A percentile compares a stretch with the other conserved stretches of the same genome.
Conservation (phyloP, 2,329 filamentous ascomycete genomes). For the Dothiorella sarmentorum region DNA sequence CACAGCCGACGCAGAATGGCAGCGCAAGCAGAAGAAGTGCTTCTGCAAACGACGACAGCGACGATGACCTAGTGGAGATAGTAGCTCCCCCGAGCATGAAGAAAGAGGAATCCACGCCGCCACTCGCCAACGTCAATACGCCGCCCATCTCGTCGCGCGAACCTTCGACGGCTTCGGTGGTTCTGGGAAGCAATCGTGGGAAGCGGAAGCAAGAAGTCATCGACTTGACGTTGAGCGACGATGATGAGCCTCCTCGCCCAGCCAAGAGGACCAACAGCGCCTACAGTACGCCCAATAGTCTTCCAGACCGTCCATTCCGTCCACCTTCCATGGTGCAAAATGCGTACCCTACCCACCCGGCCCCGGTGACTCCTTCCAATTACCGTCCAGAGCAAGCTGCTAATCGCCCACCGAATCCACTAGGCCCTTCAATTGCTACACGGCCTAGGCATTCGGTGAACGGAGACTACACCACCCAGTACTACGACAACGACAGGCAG, state of each 20-base stretch:
- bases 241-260: slow-evolving; percentile 34
- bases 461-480: slow-evolving; percentile 6
- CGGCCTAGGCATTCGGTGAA: slow-evolving; percentile 16
- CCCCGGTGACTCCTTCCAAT: slow-evolving; percentile 11
- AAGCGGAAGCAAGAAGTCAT: slow-evolving; percentile 48
- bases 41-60: slow-evolving; percentile 40
- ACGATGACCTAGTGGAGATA: slow-evolving; percentile 47
- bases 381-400: slow-evolving; percentile 11
- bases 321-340: slow-evolving; percentile 7
- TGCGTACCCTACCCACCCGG: slow-evolving; percentile 11
- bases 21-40: slow-evolving; percentile 29
- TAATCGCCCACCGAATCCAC: slow-evolving; percentile 12
- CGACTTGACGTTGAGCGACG: slow-evolving; percentile 48
- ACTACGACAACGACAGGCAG: background rate
- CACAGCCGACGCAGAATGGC: slow-evolving; percentile 38
- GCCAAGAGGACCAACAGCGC: slow-evolving; percentile 22
- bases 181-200: slow-evolving; percentile 32
- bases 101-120: slow-evolving; percentile 35
- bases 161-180: slow-evolving; percentile 31
- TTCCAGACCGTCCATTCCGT: slow-evolving; percentile 26
- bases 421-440: slow-evolving; percentile 8
- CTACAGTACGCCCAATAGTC: slow-evolving; percentile 38
- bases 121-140: slow-evolving; percentile 38
- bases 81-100: slow-evolving; percentile 36
- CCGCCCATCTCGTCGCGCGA: slow-evolving; percentile 47